phyloP scores from a whole-genome alignment of 139 green algal species.

The Volvox reticuliferus region DNA sequence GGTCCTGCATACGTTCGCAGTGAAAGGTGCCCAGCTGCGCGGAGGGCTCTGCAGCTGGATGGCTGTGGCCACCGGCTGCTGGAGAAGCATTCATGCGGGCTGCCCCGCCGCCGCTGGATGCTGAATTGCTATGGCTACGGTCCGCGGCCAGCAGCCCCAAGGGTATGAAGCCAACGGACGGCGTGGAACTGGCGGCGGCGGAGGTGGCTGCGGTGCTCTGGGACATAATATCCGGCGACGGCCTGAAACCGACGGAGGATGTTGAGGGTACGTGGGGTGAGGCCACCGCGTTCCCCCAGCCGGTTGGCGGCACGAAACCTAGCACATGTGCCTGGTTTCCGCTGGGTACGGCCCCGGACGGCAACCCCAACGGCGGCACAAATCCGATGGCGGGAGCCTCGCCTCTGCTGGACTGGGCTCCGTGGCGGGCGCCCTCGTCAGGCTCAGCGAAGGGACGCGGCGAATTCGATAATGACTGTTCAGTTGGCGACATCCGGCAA shows the following conservation, averaged over 20 bases:
- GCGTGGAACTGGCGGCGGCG: background rate
- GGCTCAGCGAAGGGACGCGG: background rate
- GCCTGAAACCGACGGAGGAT: background rate
- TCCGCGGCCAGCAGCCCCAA: background rate
- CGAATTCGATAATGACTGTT: no score
- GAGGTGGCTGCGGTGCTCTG: background rate
- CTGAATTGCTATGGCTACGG: background rate
- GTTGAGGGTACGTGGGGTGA: no score
- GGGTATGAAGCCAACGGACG: background rate
- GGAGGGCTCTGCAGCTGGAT: background rate
- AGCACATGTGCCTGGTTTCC: background rate
- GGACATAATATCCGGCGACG: background rate
- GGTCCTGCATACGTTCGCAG: background rate
- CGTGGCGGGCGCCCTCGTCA: background rate
- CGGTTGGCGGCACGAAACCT: constrained; percentile 21
- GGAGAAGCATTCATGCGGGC: background rate
- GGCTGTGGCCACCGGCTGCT: background rate
- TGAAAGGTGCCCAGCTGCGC: background rate
- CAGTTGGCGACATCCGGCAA: background rate
- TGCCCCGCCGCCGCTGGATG: background rate
- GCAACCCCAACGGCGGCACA: background rate
- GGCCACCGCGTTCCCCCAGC: no score
- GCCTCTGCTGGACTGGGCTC: background rate
- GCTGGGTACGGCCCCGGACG: background rate
- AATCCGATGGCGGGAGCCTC: background rate